phyloP scores from a whole-genome alignment of 129 eudicot genomes.

The Dittrichia graveolens region DNA sequence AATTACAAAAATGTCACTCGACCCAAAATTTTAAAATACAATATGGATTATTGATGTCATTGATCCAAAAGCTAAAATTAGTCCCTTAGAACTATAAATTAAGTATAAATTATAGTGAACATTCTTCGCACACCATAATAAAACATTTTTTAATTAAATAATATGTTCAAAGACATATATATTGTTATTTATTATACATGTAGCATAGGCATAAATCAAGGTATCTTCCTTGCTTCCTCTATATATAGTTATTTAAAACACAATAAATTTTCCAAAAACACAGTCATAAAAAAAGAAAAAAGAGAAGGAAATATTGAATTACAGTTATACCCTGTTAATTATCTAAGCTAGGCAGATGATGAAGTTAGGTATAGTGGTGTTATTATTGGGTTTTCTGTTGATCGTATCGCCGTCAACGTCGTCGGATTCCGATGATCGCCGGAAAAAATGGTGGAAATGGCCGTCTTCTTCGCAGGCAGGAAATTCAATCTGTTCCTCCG shows the following conservation, averaged over 20 bases:
- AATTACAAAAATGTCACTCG: no score
- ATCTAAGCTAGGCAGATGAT: constrained; percentile 24
- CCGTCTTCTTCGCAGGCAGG: constrained; percentile 36
- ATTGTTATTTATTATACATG: background rate
- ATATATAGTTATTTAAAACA: constrained; percentile 29
- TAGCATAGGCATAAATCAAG: constrained; percentile 33
- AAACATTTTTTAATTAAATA: background rate
- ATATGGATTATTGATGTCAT: no score
- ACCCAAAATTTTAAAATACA: no score
- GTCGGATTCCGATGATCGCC: constrained; percentile 49
- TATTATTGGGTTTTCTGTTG: constrained; percentile 34
- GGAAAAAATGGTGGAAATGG: constrained; percentile 66
- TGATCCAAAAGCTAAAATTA: no score
- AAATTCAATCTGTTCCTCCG: constrained; percentile 49
- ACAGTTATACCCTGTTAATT: constrained; percentile 18
- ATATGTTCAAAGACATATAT: background rate
- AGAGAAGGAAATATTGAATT: constrained; percentile 5
- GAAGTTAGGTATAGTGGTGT: constrained; percentile 34
- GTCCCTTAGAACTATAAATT: background rate
- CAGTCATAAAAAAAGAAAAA: background rate
- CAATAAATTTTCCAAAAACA: constrained; percentile 8
- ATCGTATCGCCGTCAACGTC: constrained; percentile 26
- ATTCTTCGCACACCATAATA: no score
- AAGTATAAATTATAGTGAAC: background rate
- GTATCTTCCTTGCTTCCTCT: constrained; percentile 26